Evolutionary conservation across 148 eudicot species (phyloP).

Genomic region (Arctostaphylos glauca): DNA sequence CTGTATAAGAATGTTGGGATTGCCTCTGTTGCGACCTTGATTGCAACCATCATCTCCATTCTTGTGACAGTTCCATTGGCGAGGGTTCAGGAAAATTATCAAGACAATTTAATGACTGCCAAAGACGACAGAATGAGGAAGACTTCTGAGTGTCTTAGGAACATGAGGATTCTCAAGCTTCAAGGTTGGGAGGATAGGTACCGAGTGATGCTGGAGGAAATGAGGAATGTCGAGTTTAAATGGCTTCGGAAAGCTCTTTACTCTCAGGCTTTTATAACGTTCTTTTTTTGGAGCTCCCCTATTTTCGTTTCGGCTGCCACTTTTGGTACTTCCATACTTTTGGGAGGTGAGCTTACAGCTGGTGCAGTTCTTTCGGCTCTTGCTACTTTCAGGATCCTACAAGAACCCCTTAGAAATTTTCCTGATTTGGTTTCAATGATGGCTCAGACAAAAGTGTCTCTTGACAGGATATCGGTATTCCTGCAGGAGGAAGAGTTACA

Average conservation of each 20-base stretch:
- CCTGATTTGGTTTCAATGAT: constrained; percentile 86
- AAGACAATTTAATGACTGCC: constrained; percentile 79
- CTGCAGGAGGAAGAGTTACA: constrained; percentile 73
- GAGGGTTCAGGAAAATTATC: constrained; percentile 73
- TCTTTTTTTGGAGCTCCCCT: constrained; percentile 90
- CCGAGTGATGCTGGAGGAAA: constrained; percentile 55
- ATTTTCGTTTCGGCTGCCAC: constrained; percentile 81
- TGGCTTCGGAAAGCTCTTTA: constrained; percentile 83
- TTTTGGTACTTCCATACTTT: constrained; percentile 73
- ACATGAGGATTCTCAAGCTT: constrained; percentile 89
- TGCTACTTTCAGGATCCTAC: constrained; percentile 87
- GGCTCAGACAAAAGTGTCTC: constrained; percentile 90
- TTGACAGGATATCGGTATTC: constrained; percentile 73
- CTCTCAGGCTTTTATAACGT: constrained; percentile 76
- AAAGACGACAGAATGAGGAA: constrained; percentile 91
- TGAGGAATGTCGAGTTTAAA: constrained; percentile 75
- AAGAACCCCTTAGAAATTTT: constrained; percentile 83
- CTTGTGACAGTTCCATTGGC: constrained; percentile 76
- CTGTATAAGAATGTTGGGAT: constrained; percentile 82
- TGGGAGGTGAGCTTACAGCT: constrained; percentile 74
- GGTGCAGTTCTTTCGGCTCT: constrained; percentile 83
- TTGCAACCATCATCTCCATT: constrained; percentile 73
- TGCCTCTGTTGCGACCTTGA: constrained; percentile 67
- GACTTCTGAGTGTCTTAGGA: constrained; percentile 77
- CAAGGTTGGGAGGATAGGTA: constrained; percentile 96